These are phyloP conservation scores for Candida verbasci DNA, from an alignment of 805 yeast species.

Conservation along the genomic window DNA sequence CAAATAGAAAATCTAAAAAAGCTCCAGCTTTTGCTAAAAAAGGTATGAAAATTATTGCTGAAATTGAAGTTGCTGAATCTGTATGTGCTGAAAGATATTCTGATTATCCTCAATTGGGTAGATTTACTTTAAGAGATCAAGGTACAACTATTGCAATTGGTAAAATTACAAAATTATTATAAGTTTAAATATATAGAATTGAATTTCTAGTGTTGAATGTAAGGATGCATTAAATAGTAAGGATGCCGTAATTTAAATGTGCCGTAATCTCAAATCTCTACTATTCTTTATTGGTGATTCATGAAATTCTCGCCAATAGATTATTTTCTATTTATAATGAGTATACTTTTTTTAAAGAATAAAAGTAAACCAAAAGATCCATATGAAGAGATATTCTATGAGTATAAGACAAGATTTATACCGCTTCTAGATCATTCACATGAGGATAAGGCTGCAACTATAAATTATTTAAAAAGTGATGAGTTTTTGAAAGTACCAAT, in stretches of 20 bases:
- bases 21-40: constrained; percentile 98
- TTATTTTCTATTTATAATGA: neutral
- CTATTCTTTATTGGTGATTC: no score
- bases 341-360: constrained; percentile 62
- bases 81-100: constrained; percentile 91
- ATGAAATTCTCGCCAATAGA: neutral
- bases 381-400: constrained; percentile 46
- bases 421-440: constrained; percentile 72
- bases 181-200: constrained; percentile 12
- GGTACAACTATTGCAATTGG: constrained; percentile 98
- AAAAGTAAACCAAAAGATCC: constrained; percentile 66
- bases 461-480: constrained; percentile 38
- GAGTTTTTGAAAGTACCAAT: constrained; percentile 43
- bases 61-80: constrained; percentile 78
- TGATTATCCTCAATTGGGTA: constrained; percentile 93
- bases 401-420: constrained; percentile 50
- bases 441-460: constrained; percentile 42
- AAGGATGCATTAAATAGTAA: no score
- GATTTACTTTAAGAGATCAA: constrained; percentile 98
- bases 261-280: no score
- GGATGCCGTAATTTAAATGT: no score
- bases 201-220: neutral
- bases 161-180: constrained; percentile 85
- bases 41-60: constrained; percentile 97
- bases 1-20: constrained; percentile 92